Conservation (phyloP, 2,329 filamentous ascomycete genomes). For the Fusarium siculi region DNA sequence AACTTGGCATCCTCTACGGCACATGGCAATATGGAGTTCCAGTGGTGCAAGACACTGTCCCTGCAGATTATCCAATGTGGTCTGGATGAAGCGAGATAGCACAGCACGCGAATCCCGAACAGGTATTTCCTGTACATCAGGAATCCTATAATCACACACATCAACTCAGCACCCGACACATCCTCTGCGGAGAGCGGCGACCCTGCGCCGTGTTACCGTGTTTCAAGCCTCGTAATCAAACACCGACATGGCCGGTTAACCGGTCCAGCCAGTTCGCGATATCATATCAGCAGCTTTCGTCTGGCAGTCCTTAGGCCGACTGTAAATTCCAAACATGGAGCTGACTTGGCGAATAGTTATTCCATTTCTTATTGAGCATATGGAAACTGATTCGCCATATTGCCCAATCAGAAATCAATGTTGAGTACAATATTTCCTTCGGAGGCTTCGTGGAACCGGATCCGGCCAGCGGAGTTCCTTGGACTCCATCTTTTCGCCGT, state of each 20-base stretch:
- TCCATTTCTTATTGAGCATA: too few relatives aligned
- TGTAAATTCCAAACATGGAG: background rate
- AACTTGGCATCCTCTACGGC: constrained; percentile 32
- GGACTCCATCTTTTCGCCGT: constrained; percentile 30
- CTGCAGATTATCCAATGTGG: constrained; percentile 18
- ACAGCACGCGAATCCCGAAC: constrained; percentile 24
- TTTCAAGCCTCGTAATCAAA: background rate
- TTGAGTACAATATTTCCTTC: background rate
- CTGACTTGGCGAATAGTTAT: background rate
- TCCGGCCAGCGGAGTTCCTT: constrained; percentile 19
- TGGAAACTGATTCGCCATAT: background rate
- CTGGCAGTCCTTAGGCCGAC: background rate
- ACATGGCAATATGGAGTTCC: constrained; percentile 30
- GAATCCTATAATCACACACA: background rate
- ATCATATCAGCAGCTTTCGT: background rate
- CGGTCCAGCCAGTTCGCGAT: background rate
- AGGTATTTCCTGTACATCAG: constrained; percentile 28
- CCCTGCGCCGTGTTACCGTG: constrained; percentile 3
- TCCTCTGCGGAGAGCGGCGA: constrained; percentile 1
- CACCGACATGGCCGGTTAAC: background rate
- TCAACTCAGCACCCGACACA: background rate
- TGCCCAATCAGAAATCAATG: background rate
- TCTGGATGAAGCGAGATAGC: background rate
- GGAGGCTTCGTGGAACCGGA: constrained; percentile 19
- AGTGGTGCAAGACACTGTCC: constrained; percentile 23